These are phyloP conservation scores for Myxozyma vanderwaltii DNA, from an alignment of 805 yeast genomes.

Conservation along the genomic window DNA sequence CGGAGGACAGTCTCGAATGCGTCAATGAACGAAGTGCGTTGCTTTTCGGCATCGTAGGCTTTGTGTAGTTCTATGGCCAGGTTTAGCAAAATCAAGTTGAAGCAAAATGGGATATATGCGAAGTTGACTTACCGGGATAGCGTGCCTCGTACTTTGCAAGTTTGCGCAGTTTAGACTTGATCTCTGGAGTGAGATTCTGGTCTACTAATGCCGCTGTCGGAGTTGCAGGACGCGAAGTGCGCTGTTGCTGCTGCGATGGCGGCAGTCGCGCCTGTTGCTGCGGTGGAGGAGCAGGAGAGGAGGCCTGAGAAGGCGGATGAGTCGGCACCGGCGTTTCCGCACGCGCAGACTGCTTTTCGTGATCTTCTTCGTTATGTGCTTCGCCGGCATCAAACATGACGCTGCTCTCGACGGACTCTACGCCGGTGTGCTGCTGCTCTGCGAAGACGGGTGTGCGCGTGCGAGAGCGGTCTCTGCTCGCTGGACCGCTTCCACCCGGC, in stretches of 20 bases:
- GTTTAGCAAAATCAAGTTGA: not conserved
- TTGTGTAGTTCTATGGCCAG: conserved; percentile 52
- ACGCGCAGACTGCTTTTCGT: not conserved
- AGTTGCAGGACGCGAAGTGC: not conserved
- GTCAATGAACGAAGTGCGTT: conserved; percentile 59
- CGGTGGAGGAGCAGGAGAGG: not conserved
- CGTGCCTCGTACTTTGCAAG: conserved; percentile 86
- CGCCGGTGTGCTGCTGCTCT: not conserved
- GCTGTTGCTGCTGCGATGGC: conserved; percentile 3
- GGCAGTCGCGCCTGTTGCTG: not conserved
- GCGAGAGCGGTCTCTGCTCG: conserved; percentile 43
- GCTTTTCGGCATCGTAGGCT: conserved; percentile 82
- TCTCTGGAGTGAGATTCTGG: conserved; percentile 6
- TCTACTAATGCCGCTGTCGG: not conserved
- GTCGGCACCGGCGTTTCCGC: not conserved
- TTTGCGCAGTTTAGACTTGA: conserved; percentile 59
- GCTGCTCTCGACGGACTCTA: not conserved
- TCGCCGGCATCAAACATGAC: conserved; percentile 14
- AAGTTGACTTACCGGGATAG: conserved; percentile 61
- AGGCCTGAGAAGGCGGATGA: not conserved
- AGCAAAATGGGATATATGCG: not conserved
- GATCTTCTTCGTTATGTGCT: conserved; percentile 5
- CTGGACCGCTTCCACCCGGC: conserved; percentile 43
- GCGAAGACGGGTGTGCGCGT: conserved; percentile 1
- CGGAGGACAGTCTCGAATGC: conserved; percentile 68